Evolutionary conservation across 2,329 filamentous ascomycete species (phyloP), one percentile per base, ranked within the genome.

Genomic region (Ustulina deusta): DNA sequence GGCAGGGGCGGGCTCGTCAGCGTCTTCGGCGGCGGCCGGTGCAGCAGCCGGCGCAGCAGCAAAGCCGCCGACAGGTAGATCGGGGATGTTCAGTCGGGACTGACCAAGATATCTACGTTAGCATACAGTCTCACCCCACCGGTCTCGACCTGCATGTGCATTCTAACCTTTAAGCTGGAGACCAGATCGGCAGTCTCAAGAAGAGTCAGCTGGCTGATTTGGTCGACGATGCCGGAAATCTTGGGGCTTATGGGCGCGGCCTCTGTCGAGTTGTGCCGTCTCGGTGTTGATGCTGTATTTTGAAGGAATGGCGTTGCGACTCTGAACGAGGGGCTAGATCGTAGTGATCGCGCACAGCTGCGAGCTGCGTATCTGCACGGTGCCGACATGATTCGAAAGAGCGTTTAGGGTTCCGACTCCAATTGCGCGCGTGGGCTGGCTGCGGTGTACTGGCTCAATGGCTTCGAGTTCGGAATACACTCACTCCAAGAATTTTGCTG

Each of bases 171-270:
- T 79, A 99, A 86, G 82, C 90, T 93, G 62, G 94, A 90, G 62
- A 99, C 96, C 68, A 99, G 86, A 80, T 98, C 96, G 66, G 97
- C 95, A 44, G 96, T 99, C 88, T 99, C 97, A 77, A 99, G 85
- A 66, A 99, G 87, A 51, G 94, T 99, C 88, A 99, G 91, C 88
- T 96, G 91, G 83, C 95, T 97, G 82, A 99, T 99, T 83, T 99
- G 94, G 81, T 99, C 94, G 78, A 99, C 96, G 78, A 99, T 99
- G 68, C 88, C 89, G 75, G 90, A 83, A 77, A 99, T 97, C 88
- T 99, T 99, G 71, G 96, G 94, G 83, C 93, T 97, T 70, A 85
- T 82, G 75, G 66, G 34, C 13, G 85, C 85, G 65, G 89, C 89
- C 76, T 94, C 92, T 75, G 93, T 94, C 71, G 93, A 95, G 82